Evolutionary conservation across 345 rosid species (phyloP).

Genomic region (Salix brachista): DNA sequence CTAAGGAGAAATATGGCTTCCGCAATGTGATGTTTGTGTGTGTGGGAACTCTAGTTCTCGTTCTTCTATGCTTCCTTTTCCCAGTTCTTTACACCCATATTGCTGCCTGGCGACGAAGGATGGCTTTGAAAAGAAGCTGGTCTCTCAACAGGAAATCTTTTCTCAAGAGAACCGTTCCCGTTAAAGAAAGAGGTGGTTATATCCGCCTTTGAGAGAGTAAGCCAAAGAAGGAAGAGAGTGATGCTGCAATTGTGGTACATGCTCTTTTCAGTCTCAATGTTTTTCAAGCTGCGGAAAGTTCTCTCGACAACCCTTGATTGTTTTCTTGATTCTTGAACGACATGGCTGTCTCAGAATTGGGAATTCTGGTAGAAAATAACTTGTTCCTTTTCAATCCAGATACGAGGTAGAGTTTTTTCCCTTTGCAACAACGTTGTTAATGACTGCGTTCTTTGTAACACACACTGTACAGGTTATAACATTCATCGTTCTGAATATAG

Average conservation of each 20-base stretch:
- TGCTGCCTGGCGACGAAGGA: conserved; percentile 50
- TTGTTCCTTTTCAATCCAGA: not conserved
- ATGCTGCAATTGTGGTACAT: not conserved
- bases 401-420: not conserved
- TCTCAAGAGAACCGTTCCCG: conserved; percentile 42
- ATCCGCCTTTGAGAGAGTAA: conserved; percentile 50
- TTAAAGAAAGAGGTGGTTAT: conserved; percentile 62
- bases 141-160: conserved; percentile 66
- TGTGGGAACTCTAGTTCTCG: conserved; percentile 44
- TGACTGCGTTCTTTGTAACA: not conserved
- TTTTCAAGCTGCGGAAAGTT: not conserved
- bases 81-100: conserved; percentile 50
- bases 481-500: not conserved
- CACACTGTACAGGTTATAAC: conserved; percentile 8
- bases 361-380: not conserved
- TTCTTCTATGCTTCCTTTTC: conserved; percentile 65
- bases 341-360: not conserved
- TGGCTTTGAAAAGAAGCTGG: conserved; percentile 59
- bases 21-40: conserved; percentile 83
- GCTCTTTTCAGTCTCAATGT: not conserved
- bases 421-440: not conserved
- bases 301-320: not conserved
- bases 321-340: not conserved
- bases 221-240: not conserved
- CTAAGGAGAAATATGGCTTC: conserved; percentile 62